Evolutionary conservation across 768 basidiomycete genomes (phyloP).

Genomic region (Cystobasidium onofrii): DNA sequence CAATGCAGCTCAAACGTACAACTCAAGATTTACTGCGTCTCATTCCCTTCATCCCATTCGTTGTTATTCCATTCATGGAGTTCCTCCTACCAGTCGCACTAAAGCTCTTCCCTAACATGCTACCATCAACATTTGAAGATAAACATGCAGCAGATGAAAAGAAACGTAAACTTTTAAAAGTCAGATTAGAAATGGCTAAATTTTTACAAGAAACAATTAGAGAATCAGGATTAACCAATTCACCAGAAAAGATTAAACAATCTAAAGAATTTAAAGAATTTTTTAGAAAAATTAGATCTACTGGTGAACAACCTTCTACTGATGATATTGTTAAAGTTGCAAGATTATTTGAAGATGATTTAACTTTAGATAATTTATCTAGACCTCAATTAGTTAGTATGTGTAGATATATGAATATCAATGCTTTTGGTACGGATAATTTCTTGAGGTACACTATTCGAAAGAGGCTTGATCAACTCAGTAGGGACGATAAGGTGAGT

Average conservation of each 20-base stretch:
- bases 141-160: conserved; percentile 98
- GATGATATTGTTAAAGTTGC: conserved; percentile 88
- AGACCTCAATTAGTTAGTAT: conserved; percentile 96
- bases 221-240: conserved; percentile 76
- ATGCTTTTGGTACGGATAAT: conserved; percentile 98
- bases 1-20: conserved; percentile 70
- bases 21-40: conserved; percentile 86
- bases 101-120: conserved; percentile 96
- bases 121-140: conserved; percentile 96
- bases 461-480: conserved; percentile 66
- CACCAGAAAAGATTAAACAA: conserved; percentile 76
- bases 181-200: conserved; percentile 96
- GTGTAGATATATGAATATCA: conserved; percentile 95
- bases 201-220: conserved; percentile 95
- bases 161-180: conserved; percentile 84
- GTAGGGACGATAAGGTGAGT: conserved; percentile 68
- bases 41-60: conserved; percentile 87
- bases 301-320: conserved; percentile 84
- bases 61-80: conserved; percentile 98
- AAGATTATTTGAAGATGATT: conserved; percentile 91
- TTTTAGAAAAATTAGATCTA: conserved; percentile 94
- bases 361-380: conserved; percentile 94
- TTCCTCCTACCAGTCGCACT: conserved; percentile 87
- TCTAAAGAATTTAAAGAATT: conserved; percentile 97
- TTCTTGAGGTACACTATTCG: conserved; percentile 89